A percentile compares a stretch with the other conserved stretches of the same genome.
phyloP scores from a whole-genome alignment of 2,329 filamentous ascomycete genomes.

The Colletotrichum lupini region DNA sequence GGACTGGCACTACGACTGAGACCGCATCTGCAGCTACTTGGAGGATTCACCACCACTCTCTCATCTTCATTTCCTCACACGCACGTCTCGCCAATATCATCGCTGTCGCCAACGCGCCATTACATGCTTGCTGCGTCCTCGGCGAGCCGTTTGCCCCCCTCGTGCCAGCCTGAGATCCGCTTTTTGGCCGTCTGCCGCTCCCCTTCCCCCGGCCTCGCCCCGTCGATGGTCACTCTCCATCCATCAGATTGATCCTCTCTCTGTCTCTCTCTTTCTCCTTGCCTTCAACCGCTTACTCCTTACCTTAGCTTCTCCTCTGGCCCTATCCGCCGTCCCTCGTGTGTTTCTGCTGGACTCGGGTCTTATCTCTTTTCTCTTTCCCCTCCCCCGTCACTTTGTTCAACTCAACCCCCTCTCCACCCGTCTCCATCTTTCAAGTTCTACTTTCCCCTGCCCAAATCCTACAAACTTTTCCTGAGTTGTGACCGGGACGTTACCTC shows the following conservation, averaged over 20 bases:
- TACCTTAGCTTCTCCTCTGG: background rate
- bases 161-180: background rate
- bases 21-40: conserved; percentile 8
- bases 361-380: conserved; percentile 35
- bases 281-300: background rate
- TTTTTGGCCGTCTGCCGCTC: conserved; percentile 10
- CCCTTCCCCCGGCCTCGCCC: background rate
- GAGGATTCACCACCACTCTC: background rate
- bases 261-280: background rate
- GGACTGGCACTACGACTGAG: conserved; percentile 23
- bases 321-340: conserved; percentile 7
- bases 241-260: background rate
- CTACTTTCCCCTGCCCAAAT: conserved; percentile 16
- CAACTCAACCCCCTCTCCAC: conserved; percentile 27
- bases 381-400: conserved; percentile 11
- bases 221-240: conserved; percentile 6
- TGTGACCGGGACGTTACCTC: conserved; percentile 22
- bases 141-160: conserved; percentile 1
- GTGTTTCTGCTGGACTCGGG: background rate
- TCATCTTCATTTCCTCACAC: background rate
- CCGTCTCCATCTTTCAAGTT: conserved; percentile 12
- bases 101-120: conserved; percentile 2
- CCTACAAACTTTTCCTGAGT: conserved; percentile 16
- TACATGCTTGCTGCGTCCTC: conserved; percentile 9
- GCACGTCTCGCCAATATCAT: background rate